These are phyloP conservation scores for Termitomyces sp. DNA, from an alignment of 768 basidiomycete species.

Conservation along the genomic window DNA sequence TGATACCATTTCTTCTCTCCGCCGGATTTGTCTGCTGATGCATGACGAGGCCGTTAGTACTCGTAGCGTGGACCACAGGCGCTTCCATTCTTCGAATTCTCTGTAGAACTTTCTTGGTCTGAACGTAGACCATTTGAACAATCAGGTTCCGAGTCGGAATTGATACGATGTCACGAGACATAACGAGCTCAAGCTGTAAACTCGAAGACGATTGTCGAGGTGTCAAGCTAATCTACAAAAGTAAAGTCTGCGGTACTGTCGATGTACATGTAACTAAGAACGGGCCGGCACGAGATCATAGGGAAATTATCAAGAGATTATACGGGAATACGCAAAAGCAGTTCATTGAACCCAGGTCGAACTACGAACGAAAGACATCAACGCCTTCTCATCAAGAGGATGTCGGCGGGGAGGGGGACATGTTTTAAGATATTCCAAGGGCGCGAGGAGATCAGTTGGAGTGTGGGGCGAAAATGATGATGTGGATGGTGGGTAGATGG, in stretches of 20 bases:
- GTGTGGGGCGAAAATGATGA: neutral
- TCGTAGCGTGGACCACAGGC: neutral
- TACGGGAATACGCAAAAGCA: neutral
- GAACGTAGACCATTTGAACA: neutral
- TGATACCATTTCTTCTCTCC: neutral
- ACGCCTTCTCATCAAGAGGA: conserved; percentile 65
- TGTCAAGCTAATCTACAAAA: neutral
- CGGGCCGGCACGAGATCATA: neutral
- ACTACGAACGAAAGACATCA: conserved; percentile 52
- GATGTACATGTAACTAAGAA: no score
- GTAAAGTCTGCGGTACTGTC: neutral
- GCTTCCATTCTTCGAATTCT: conserved; percentile 5
- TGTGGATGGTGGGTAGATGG: neutral
- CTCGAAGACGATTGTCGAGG: neutral
- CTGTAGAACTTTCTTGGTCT: neutral
- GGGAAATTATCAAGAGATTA: neutral
- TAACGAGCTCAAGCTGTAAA: neutral
- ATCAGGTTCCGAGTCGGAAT: neutral
- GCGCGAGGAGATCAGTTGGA: conserved; percentile 42
- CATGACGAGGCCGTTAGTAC: neutral
- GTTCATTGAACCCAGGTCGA: conserved; percentile 6
- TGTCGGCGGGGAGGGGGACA: conserved; percentile 62
- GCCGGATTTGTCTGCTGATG: neutral
- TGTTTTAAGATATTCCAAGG: conserved; percentile 59
- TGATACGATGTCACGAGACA: neutral